These are phyloP conservation scores for Syzygium grande DNA, from an alignment of 345 rosid genomes.

Conservation along the genomic window DNA sequence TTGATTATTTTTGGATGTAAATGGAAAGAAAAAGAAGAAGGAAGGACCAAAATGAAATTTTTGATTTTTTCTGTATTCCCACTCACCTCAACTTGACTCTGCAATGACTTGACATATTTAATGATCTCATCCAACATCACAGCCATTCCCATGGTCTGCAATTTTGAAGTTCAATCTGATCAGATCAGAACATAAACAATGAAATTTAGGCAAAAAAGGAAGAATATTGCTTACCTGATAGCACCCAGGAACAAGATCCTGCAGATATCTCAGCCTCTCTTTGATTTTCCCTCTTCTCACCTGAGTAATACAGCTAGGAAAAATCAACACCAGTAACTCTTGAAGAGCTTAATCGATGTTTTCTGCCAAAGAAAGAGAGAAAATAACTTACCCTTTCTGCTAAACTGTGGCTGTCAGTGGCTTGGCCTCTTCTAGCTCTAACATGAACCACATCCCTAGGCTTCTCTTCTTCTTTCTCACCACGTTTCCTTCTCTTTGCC, in stretches of 20 bases:
- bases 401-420: constrained; percentile 90
- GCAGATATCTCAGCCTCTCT: constrained; percentile 58
- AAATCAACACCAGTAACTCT: not conserved
- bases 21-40: not conserved
- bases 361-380: not conserved
- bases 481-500: constrained; percentile 40
- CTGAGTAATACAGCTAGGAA: constrained; percentile 8
- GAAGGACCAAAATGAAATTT: not conserved
- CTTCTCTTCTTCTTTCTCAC: constrained; percentile 31
- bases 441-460: constrained; percentile 77
- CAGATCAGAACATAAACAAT: not conserved
- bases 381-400: constrained; percentile 62
- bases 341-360: not conserved
- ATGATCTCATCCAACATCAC: constrained; percentile 81
- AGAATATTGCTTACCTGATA: constrained; percentile 39
- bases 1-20: not conserved
- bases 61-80: not conserved
- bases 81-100: constrained; percentile 79
- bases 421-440: constrained; percentile 94
- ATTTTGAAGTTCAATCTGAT: not conserved
- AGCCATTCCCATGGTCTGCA: constrained; percentile 88
- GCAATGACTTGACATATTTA: constrained; percentile 70
- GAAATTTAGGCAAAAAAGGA: not conserved
- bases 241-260: constrained; percentile 86
- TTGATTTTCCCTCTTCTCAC: constrained; percentile 78